Base-by-base conservation (phyloP, 768 basidiomycete genomes). In the Kockovaella imperatae region DNA sequence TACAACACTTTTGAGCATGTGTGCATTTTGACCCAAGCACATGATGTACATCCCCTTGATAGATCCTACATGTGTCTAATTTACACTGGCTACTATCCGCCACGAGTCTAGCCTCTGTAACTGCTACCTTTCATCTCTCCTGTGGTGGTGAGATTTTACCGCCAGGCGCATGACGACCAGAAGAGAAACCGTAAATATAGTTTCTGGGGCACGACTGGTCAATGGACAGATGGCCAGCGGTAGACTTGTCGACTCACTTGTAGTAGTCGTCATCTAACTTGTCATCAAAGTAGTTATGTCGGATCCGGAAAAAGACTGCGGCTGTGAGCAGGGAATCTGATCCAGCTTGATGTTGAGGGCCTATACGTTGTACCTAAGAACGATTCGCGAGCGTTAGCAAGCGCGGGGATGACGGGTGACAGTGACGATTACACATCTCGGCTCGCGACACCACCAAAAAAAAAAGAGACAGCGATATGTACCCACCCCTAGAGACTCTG, bases 271-370 rank as follows among this genome's bases (percentile, higher is more conserved):
- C 84, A 67, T 96, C 87, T 44, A 95, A 78, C n/a, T 79, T 75
- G 68, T 89, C 85, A 53, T 83, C 80, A 74, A 99, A 99, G 74
- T 90, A 96, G 14, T 84, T 71, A 57, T 88, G 82, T 24, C 87
- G 81, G 79, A 96, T 87, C 71, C 90, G 86, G 83, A 97, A 97
- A 74, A 96, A 97, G 0, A 87, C 87, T 2, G 84, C 81, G 2
- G 89, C 81, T 5, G 91, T 96, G 38, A 99, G 78, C 34, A 97
- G 82, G 13, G 86, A 88, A 68, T 97, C 95, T n/a, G 88, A 91
- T 13, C 95, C 93, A 8, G 93, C 90, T 74, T 95, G 93, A 72
- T 95, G 90, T 47, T 88, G 86, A 18, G 82, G 79, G 4, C 88
- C 89, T 70, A 89, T 86, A 35, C 91, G 81, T 72, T 83, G 76